Percentiles rank a stretch among this genome's conserved stretches.
phyloP scores from a whole-genome alignment of 305 asterid genomes.

The Ilex paraguariensis region DNA sequence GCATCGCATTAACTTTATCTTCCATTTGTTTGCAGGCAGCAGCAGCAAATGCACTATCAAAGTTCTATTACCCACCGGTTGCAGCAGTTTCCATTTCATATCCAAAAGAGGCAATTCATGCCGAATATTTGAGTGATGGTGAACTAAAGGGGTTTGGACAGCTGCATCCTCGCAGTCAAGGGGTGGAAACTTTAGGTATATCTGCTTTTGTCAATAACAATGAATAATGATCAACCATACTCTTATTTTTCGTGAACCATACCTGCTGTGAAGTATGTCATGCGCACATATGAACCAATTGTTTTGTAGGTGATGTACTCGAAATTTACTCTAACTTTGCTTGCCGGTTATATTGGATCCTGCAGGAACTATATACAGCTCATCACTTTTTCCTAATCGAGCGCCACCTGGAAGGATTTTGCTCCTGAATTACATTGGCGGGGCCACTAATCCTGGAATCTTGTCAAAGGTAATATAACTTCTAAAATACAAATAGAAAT shows the following conservation, averaged over 20 bases:
- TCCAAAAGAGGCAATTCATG: conserved; percentile 80
- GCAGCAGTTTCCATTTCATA: conserved; percentile 89
- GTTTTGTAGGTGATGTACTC: background rate
- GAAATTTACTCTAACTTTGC: background rate
- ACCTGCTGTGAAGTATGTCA: background rate
- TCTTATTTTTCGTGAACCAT: no score
- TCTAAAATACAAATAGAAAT: background rate
- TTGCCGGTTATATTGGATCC: conserved; percentile 18
- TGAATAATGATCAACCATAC: no score
- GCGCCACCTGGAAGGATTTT: conserved; percentile 89
- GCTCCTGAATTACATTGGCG: conserved; percentile 94
- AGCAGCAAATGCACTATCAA: conserved; percentile 73
- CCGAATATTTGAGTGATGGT: conserved; percentile 68
- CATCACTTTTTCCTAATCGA: conserved; percentile 93
- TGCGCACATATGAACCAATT: background rate
- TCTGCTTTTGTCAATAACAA: background rate
- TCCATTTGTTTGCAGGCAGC: conserved; percentile 34
- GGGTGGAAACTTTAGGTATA: conserved; percentile 91
- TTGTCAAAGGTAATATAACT: conserved; percentile 53
- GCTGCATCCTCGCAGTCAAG: conserved; percentile 97
- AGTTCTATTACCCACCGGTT: conserved; percentile 90
- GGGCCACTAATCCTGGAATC: conserved; percentile 79
- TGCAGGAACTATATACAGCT: conserved; percentile 94
- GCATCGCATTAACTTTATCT: no score
- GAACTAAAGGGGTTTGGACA: conserved; percentile 97